Evolutionary conservation across 2,329 filamentous ascomycete genomes (phyloP).

Genomic region (Colletotrichum sublineola): DNA sequence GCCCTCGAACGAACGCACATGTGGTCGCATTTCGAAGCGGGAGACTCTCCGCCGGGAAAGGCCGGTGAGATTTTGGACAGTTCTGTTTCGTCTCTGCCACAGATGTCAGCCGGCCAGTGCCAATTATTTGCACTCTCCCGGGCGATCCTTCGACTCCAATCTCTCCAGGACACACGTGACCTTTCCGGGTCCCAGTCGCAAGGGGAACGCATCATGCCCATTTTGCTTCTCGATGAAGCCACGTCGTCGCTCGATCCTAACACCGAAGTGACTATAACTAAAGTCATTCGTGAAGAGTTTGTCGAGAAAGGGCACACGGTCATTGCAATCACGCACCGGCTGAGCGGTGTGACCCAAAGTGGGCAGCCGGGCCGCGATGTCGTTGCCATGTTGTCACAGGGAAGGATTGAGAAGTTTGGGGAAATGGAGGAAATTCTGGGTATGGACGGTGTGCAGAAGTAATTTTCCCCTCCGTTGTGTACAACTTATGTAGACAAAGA

Average conservation of each 20-base stretch:
- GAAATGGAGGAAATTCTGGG: background rate
- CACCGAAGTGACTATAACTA: slow-evolving; percentile 56
- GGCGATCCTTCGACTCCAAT: slow-evolving; percentile 11
- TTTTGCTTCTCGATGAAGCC: slow-evolving; percentile 72
- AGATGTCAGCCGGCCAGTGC: slow-evolving; percentile 28
- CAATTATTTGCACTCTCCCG: slow-evolving; percentile 22
- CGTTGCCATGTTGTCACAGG: background rate
- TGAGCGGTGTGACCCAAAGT: background rate
- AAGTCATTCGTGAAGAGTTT: slow-evolving; percentile 2
- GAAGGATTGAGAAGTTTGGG: slow-evolving; percentile 1
- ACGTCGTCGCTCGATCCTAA: slow-evolving; percentile 71
- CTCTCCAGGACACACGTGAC: background rate
- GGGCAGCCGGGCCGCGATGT: background rate
- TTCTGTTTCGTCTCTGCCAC: background rate
- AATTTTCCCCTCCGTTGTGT: too few species aligned
- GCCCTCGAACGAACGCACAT: background rate
- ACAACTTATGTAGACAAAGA: too few species aligned
- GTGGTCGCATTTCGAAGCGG: slow-evolving; percentile 11
- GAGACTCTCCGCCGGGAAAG: background rate
- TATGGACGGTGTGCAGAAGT: background rate
- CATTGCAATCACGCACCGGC: background rate
- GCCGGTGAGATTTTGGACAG: background rate
- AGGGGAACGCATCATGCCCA: slow-evolving; percentile 40
- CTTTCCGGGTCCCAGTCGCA: background rate
- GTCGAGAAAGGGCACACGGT: slow-evolving; percentile 1